phyloP scores from a whole-genome alignment of 441 rosid genomes.

The Theobroma grandiflorum region DNA sequence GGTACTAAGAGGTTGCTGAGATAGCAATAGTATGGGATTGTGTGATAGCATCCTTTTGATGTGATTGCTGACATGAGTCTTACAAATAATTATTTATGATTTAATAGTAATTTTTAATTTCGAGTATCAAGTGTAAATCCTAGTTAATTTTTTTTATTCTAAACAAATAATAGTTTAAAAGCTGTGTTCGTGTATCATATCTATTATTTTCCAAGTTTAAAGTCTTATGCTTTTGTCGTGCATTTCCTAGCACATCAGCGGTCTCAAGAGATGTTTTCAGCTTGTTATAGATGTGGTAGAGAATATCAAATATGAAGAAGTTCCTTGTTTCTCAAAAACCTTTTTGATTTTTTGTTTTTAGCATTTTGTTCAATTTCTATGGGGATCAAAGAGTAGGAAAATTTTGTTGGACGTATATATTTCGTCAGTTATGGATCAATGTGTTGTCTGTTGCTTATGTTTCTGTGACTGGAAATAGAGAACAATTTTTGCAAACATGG shows the following conservation, averaged over 20 bases:
- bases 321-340: conserved; percentile 2
- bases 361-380: conserved; percentile 13
- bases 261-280: conserved; percentile 12
- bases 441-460: neutral
- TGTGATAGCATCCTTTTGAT: neutral
- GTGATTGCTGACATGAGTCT: neutral
- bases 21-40: neutral
- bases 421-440: neutral
- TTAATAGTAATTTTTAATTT: neutral
- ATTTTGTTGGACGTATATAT: conserved; percentile 13
- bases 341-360: neutral
- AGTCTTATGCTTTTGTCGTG: conserved; percentile 3
- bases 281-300: conserved; percentile 12
- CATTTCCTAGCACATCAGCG: neutral
- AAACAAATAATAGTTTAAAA: neutral
- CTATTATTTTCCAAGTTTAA: conserved; percentile 14
- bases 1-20: neutral
- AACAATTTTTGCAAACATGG: neutral
- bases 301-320: conserved; percentile 3
- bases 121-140: neutral
- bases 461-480: neutral
- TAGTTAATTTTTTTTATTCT: neutral
- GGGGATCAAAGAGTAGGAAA: neutral
- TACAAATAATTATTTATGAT: neutral
- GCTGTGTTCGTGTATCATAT: conserved; percentile 11